Conservation (phyloP, 73 alveolate species). For the Paraurostyla sp. region DNA sequence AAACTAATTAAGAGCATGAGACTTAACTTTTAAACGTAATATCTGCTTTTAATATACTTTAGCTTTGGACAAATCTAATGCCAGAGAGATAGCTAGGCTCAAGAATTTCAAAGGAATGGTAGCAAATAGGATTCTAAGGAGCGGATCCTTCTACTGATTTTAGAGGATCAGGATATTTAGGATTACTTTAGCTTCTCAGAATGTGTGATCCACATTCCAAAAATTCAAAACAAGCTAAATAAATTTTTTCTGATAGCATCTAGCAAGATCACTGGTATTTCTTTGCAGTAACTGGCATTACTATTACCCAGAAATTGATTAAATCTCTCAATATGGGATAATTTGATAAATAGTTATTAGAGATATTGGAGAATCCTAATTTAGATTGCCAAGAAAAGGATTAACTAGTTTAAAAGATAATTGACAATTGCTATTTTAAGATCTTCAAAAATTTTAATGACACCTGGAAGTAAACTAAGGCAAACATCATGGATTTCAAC, state of each 20-base stretch:
- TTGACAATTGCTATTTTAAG: too few relatives aligned
- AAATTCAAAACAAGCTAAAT: not conserved
- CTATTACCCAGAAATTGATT: not conserved
- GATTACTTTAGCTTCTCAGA: conserved; percentile 74
- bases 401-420: too few relatives aligned
- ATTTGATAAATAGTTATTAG: too few relatives aligned
- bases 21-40: too few relatives aligned
- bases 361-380: too few relatives aligned
- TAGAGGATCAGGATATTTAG: conserved; percentile 91
- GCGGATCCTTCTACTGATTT: conserved; percentile 93
- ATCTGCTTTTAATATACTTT: too few relatives aligned
- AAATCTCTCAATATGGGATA: not conserved
- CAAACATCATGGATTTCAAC: too few relatives aligned
- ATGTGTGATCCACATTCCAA: conserved; percentile 28
- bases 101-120: conserved; percentile 61
- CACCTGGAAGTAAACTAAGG: too few relatives aligned
- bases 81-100: not conserved
- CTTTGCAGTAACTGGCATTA: conserved; percentile 29
- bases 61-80: not conserved
- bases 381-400: too few relatives aligned
- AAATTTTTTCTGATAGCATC: conserved; percentile 5
- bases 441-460: too few relatives aligned
- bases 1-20: too few relatives aligned
- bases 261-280: conserved; percentile 35
- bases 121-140: conserved; percentile 92